Conservation (phyloP, 2,329 filamentous ascomycete species). For the Penicillium sp. region DNA sequence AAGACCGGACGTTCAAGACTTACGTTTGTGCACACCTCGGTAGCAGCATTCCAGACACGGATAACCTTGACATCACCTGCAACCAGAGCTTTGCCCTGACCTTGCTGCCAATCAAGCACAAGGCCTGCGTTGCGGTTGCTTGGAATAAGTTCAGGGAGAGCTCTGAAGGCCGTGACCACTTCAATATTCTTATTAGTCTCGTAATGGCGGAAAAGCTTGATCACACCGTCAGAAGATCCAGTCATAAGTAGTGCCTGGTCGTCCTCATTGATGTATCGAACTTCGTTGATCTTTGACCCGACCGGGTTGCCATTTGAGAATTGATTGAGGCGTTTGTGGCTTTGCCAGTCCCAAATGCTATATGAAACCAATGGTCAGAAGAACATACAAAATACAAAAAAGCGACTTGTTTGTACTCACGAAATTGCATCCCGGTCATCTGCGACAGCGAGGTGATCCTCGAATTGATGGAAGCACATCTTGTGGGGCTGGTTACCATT, state of each 20-base stretch:
- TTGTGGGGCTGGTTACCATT: constrained; percentile 86
- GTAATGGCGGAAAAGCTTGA: constrained; percentile 91
- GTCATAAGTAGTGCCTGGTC: constrained; percentile 94
- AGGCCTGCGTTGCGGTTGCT: constrained; percentile 93
- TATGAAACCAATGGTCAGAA: constrained; percentile 8
- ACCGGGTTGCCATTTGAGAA: constrained; percentile 94
- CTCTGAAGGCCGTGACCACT: constrained; percentile 86
- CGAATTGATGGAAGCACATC: constrained; percentile 97
- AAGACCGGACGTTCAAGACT: constrained; percentile 22
- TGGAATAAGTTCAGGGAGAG: constrained; percentile 87
- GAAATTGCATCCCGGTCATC: constrained; percentile 87
- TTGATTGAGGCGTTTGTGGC: constrained; percentile 68
- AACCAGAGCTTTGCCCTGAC: constrained; percentile 90
- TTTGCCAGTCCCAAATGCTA: constrained; percentile 89
- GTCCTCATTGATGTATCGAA: constrained; percentile 97
- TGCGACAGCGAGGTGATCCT: constrained; percentile 89
- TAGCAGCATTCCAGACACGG: constrained; percentile 90
- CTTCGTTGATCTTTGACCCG: constrained; percentile 87
- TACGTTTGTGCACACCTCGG: constrained; percentile 80
- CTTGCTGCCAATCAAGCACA: constrained; percentile 98
- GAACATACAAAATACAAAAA: neutral
- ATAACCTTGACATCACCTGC: constrained; percentile 95
- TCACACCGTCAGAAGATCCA: constrained; percentile 89
- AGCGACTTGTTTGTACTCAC: constrained; percentile 34
- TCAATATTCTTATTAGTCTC: constrained; percentile 73